A percentile compares a stretch with the other conserved stretches of the same genome.
phyloP scores from a whole-genome alignment of 495 filamentous ascomycete species.

The Penicillium dipodomyicola region DNA sequence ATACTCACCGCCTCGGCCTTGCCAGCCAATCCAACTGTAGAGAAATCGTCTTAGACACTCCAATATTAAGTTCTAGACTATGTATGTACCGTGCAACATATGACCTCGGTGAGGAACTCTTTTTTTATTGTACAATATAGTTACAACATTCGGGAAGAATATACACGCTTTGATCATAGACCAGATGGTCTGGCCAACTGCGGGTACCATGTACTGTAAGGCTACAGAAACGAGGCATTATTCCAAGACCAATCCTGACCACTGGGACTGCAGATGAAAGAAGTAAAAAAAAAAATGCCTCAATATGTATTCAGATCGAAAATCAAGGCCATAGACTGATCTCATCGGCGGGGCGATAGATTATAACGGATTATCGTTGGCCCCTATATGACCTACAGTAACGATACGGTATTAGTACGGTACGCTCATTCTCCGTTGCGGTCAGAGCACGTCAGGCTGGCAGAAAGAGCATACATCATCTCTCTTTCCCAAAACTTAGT shows the following conservation, averaged over 20 bases:
- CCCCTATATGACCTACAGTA: slow-evolving; percentile 18
- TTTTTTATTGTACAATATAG: not conserved
- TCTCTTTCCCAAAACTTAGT: slow-evolving; percentile 16
- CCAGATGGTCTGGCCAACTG: not conserved
- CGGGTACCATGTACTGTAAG: not conserved
- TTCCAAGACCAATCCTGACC: not conserved
- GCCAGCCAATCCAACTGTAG: slow-evolving; percentile 13
- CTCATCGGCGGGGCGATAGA: slow-evolving; percentile 1
- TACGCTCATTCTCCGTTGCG: slow-evolving; percentile 21
- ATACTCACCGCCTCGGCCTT: slow-evolving; percentile 26
- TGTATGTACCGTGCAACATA: not conserved
- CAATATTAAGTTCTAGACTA: slow-evolving; percentile 4
- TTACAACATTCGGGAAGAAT: not conserved
- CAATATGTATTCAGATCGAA: not conserved
- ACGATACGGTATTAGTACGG: slow-evolving; percentile 13
- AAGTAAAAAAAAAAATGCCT: not conserved
- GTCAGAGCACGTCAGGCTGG: slow-evolving; percentile 48
- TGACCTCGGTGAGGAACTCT: not conserved
- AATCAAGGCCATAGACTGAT: slow-evolving; percentile 4
- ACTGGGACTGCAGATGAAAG: not conserved
- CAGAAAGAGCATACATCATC: slow-evolving; percentile 48
- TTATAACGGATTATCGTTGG: not conserved
- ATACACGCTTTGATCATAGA: not conserved
- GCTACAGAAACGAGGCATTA: slow-evolving; percentile 2
- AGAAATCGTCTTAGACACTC: slow-evolving; percentile 18